A percentile compares a stretch with the other conserved stretches of the same genome.
phyloP scores from a whole-genome alignment of 148 eudicot genomes.

The Polygonum maritimum region DNA sequence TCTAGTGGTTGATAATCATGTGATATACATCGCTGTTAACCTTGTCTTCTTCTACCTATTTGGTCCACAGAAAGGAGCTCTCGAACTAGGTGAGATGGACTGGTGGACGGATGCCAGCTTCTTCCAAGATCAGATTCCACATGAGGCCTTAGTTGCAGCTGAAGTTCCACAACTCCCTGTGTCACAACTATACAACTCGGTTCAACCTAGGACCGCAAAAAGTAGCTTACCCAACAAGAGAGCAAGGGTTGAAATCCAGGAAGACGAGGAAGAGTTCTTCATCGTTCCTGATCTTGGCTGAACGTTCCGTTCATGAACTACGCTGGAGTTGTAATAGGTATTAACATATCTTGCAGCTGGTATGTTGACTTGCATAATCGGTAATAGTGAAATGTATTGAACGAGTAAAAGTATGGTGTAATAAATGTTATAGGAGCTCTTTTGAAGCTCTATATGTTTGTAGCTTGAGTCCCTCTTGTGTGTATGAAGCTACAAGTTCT shows the following conservation, averaged over 20 bases:
- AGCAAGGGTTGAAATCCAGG: conserved; percentile 52
- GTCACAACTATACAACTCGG: conserved; percentile 27
- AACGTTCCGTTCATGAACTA: conserved; percentile 10
- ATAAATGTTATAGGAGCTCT: not conserved
- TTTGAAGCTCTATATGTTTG: not conserved
- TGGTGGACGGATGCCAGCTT: conserved; percentile 65
- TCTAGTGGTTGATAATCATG: not conserved
- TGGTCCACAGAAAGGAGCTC: conserved; percentile 60
- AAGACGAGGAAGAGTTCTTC: conserved; percentile 75
- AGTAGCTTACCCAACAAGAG: conserved; percentile 53
- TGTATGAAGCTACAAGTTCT: not conserved
- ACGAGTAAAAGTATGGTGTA: not conserved
- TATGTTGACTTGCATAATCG: not conserved
- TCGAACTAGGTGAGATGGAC: conserved; percentile 67
- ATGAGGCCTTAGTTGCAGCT: conserved; percentile 56
- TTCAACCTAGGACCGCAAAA: conserved; percentile 37
- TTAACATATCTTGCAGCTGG: not conserved
- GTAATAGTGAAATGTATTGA: not conserved
- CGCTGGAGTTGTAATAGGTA: not conserved
- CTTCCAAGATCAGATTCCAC: conserved; percentile 53
- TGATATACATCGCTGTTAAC: not conserved
- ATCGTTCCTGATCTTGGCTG: conserved; percentile 96
- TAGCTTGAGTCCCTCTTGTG: not conserved
- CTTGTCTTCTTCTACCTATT: not conserved
- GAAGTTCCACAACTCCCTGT: conserved; percentile 87